phyloP scores from a whole-genome alignment of 768 basidiomycete species.

The Podaxis mareebaensis region DNA sequence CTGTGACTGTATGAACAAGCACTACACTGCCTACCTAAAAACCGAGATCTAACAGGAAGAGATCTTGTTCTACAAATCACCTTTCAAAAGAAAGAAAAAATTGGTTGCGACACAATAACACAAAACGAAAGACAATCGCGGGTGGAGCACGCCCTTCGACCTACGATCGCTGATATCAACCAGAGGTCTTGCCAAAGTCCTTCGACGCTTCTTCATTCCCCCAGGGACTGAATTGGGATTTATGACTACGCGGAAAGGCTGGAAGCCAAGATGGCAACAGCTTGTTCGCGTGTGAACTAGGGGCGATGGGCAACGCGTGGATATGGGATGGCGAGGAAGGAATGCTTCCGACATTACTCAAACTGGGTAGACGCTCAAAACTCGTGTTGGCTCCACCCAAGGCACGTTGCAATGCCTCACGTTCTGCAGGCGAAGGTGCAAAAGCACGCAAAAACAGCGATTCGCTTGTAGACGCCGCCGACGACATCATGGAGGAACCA shows the following conservation, averaged over 20 bases:
- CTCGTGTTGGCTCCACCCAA: slow-evolving; percentile 75
- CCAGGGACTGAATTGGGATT: slow-evolving; percentile 81
- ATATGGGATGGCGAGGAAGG: slow-evolving; percentile 64
- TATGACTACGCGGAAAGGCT: slow-evolving; percentile 62
- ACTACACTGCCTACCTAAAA: slow-evolving; percentile 1
- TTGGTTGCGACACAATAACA: slow-evolving; percentile 4
- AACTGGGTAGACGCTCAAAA: slow-evolving; percentile 74
- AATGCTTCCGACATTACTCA: slow-evolving; percentile 74
- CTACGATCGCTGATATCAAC: slow-evolving; percentile 13
- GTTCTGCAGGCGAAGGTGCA: slow-evolving; percentile 86
- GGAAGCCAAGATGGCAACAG: slow-evolving; percentile 67
- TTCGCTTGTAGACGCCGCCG: slow-evolving; percentile 43
- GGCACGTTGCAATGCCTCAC: slow-evolving; percentile 80
- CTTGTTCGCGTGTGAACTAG: slow-evolving; percentile 26
- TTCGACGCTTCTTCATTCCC: slow-evolving; percentile 61
- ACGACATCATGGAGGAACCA: slow-evolving; percentile 32
- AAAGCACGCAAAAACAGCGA: slow-evolving; percentile 71
- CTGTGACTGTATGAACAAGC: slow-evolving; percentile 9
- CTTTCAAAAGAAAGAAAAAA: slow-evolving; percentile 1
- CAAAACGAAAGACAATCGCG: not conserved
- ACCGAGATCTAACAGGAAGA: not conserved
- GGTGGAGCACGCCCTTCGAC: not conserved
- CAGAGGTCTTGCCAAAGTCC: slow-evolving; percentile 3
- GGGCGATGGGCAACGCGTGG: slow-evolving; percentile 37
- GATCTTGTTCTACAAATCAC: slow-evolving; percentile 14